Evolutionary conservation across 768 basidiomycete species (phyloP).

Genomic region (Lentinula detonsa): DNA sequence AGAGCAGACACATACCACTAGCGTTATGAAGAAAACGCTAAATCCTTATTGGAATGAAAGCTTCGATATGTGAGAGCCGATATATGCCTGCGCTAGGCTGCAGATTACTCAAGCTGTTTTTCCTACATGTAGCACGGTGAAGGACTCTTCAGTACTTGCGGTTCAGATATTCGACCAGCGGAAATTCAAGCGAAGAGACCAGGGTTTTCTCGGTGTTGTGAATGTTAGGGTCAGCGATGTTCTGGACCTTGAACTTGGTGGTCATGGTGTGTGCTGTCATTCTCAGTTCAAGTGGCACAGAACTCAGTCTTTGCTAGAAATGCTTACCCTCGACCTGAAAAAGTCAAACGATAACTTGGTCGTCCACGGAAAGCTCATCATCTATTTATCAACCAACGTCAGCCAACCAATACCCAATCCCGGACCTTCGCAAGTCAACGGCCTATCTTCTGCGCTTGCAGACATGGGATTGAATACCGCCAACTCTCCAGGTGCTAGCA

Average conservation of each 20-base stretch:
- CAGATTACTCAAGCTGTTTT: slow-evolving; percentile 2
- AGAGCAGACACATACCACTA: slow-evolving; percentile 95
- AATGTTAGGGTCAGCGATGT: slow-evolving; percentile 90
- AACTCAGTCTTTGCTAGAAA: slow-evolving; percentile 49
- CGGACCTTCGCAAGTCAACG: slow-evolving; percentile 66
- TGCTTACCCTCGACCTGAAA: slow-evolving; percentile 94
- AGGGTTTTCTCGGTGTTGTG: slow-evolving; percentile 97
- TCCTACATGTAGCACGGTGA: slow-evolving; percentile 63
- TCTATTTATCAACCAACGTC: slow-evolving; percentile 92
- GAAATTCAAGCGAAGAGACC: slow-evolving; percentile 98
- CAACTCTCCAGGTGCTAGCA: slow-evolving; percentile 54
- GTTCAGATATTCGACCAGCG: slow-evolving; percentile 99
- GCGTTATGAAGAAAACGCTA: slow-evolving; percentile 92
- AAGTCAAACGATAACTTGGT: slow-evolving; percentile 99
- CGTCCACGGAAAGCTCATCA: slow-evolving; percentile 95
- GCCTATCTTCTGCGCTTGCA: slow-evolving; percentile 51
- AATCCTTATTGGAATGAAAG: slow-evolving; percentile 98
- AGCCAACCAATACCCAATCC: slow-evolving; percentile 80
- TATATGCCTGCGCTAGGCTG: not conserved
- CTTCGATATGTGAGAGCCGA: slow-evolving; percentile 80
- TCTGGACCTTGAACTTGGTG: slow-evolving; percentile 86
- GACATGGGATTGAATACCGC: slow-evolving; percentile 47
- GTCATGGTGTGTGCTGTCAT: slow-evolving; percentile 65
- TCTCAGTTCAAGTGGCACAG: not conserved
- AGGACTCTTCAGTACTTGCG: slow-evolving; percentile 95